Conservation (phyloP, 441 rosid genomes). For the Biscutella laevigata region DNA sequence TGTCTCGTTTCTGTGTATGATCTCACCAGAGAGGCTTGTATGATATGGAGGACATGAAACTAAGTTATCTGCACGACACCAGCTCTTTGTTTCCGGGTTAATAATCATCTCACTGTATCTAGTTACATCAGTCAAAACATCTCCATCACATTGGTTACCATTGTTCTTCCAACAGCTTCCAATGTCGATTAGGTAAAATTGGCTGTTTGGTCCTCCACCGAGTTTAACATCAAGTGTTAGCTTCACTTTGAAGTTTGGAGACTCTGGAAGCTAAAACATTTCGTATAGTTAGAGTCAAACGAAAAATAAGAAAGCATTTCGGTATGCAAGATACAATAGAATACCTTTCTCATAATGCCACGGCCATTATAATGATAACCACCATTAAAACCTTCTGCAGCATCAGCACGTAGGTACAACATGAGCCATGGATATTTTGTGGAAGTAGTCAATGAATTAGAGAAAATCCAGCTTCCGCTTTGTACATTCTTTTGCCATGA, state of each 20-base stretch:
- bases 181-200: slow-evolving; percentile 44
- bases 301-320: too few relatives aligned
- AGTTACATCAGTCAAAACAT: slow-evolving; percentile 44
- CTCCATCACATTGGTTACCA: slow-evolving; percentile 40
- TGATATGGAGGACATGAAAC: slow-evolving; percentile 62
- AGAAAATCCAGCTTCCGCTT: slow-evolving; percentile 55
- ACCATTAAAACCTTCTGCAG: slow-evolving; percentile 51
- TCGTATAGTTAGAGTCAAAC: too few relatives aligned
- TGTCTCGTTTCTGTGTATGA: slow-evolving; percentile 46
- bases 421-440: slow-evolving; percentile 59
- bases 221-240: slow-evolving; percentile 40
- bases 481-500: slow-evolving; percentile 44
- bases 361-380: slow-evolving; percentile 59
- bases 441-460: slow-evolving; percentile 43
- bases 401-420: slow-evolving; percentile 64
- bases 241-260: slow-evolving; percentile 43
- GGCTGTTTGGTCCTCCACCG: slow-evolving; percentile 47
- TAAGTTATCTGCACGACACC: slow-evolving; percentile 37
- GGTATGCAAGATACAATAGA: too few relatives aligned
- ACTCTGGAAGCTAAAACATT: slow-evolving; percentile 55
- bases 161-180: slow-evolving; percentile 56
- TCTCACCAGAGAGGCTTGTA: slow-evolving; percentile 38
- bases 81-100: slow-evolving; percentile 39
- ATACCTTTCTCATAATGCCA: slow-evolving; percentile 57
- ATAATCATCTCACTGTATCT: slow-evolving; percentile 51